Evolutionary conservation across 2,329 filamentous ascomycete genomes (phyloP).

Genomic region (Coniella lustricola): DNA sequence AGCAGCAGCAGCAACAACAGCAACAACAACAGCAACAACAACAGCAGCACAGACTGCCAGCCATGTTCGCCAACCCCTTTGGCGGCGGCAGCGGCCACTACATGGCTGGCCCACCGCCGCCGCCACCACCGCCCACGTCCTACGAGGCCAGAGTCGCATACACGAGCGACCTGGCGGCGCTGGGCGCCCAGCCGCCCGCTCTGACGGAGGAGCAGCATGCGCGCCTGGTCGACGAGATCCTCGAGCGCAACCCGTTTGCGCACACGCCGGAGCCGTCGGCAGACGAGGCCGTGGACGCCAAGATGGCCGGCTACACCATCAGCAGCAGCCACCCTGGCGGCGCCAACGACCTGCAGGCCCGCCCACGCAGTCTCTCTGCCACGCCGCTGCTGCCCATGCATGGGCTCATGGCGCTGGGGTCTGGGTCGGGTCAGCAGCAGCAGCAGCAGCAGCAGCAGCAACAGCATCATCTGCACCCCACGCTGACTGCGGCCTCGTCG

Average conservation of each 20-base stretch:
- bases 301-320: conserved; percentile 15
- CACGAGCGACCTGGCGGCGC: conserved; percentile 7
- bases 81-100: conserved; percentile 1
- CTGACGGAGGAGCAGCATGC: conserved; percentile 15
- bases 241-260: conserved; percentile 11
- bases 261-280: background rate
- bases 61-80: conserved; percentile 2
- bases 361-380: conserved; percentile 18
- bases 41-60: conserved; percentile 11
- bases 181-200: conserved; percentile 5
- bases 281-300: conserved; percentile 10
- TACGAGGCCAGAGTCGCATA: conserved; percentile 2
- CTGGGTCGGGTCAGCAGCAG: background rate
- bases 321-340: conserved; percentile 17
- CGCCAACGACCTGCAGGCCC: conserved; percentile 2
- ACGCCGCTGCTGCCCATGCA: conserved; percentile 16
- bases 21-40: background rate
- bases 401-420: conserved; percentile 15
- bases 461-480: background rate
- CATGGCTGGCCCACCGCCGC: no score
- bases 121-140: background rate
- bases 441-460: background rate
- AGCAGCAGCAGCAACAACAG: background rate
- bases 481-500: conserved; percentile 10
- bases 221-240: conserved; percentile 18